Conservation (phyloP, 352 stramenopile species). For the Phytophthora chlamydospora region DNA sequence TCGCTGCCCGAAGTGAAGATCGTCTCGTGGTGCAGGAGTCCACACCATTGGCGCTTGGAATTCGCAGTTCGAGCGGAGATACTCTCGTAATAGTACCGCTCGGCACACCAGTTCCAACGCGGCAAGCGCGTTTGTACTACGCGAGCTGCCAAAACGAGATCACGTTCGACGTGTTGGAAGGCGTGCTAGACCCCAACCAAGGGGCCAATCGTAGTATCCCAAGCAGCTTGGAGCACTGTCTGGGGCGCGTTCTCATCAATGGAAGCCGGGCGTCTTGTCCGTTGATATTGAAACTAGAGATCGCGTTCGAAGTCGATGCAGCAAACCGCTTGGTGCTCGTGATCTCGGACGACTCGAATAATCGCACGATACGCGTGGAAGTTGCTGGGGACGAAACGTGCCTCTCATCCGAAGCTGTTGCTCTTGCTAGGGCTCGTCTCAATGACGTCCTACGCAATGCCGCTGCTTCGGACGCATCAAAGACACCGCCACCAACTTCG, state of each 20-base stretch:
- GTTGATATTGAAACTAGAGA: slow-evolving; percentile 44
- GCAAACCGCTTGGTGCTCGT: slow-evolving; percentile 28
- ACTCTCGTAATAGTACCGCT: slow-evolving; percentile 31
- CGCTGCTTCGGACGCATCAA: background rate
- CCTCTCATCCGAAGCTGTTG: slow-evolving; percentile 29
- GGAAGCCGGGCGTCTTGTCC: slow-evolving; percentile 25
- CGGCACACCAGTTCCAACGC: slow-evolving; percentile 25
- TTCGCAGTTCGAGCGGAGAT: slow-evolving; percentile 41
- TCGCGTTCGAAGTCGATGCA: slow-evolving; percentile 35
- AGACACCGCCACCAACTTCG: background rate
- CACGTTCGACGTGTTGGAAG: slow-evolving; percentile 41
- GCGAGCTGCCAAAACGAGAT: slow-evolving; percentile 40
- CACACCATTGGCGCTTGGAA: slow-evolving; percentile 37
- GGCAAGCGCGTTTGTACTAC: slow-evolving; percentile 41
- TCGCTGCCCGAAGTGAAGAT: slow-evolving; percentile 3
- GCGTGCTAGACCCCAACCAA: slow-evolving; percentile 16
- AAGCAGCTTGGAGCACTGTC: slow-evolving; percentile 23
- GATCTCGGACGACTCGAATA: slow-evolving; percentile 32
- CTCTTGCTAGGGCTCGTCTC: slow-evolving; percentile 28
- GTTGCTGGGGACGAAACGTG: slow-evolving; percentile 37
- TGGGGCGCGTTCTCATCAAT: slow-evolving; percentile 36
- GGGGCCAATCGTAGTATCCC: slow-evolving; percentile 3
- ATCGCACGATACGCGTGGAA: slow-evolving; percentile 18
- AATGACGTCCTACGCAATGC: background rate
- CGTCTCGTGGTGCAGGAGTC: slow-evolving; percentile 25